phyloP scores from a whole-genome alignment of 2,329 filamentous ascomycete species.

The Neonectria ditissima region DNA sequence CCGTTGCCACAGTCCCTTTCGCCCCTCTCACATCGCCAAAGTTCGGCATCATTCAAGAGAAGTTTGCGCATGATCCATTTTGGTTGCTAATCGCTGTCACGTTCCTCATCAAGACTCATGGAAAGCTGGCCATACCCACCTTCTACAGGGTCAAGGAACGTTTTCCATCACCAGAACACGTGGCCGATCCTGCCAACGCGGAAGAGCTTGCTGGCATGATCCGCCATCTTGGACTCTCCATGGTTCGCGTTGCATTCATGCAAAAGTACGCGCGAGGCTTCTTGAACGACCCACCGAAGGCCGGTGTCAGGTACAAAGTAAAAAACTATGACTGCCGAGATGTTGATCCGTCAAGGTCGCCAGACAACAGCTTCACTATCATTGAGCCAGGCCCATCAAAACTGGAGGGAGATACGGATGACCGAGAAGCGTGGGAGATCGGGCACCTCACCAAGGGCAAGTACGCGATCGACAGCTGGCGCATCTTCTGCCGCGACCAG shows the following conservation, averaged over 20 bases:
- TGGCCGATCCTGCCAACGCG: slow-evolving; percentile 66
- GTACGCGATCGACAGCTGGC: slow-evolving; percentile 91
- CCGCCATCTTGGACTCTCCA: slow-evolving; percentile 76
- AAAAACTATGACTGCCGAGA: slow-evolving; percentile 59
- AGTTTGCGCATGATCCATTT: slow-evolving; percentile 80
- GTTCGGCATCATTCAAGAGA: slow-evolving; percentile 89
- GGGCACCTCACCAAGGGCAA: slow-evolving; percentile 84
- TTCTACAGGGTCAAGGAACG: slow-evolving; percentile 75
- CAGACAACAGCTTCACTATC: background rate
- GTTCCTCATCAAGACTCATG: slow-evolving; percentile 85
- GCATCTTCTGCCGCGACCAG: slow-evolving; percentile 90
- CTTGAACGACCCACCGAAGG: slow-evolving; percentile 70
- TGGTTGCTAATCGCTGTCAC: slow-evolving; percentile 84
- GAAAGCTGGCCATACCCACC: slow-evolving; percentile 78
- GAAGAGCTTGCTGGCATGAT: slow-evolving; percentile 72
- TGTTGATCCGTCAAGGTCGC: slow-evolving; percentile 35
- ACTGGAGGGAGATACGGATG: slow-evolving; percentile 22
- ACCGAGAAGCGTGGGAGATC: slow-evolving; percentile 78
- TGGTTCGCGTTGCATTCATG: slow-evolving; percentile 74
- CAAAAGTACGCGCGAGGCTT: slow-evolving; percentile 78
- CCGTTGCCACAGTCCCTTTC: slow-evolving; percentile 70
- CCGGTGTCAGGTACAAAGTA: slow-evolving; percentile 66
- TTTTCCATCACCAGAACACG: slow-evolving; percentile 74
- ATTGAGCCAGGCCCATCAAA: background rate
- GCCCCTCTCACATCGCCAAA: slow-evolving; percentile 70